A percentile compares a stretch with the other conserved stretches of the same genome.
phyloP scores from a whole-genome alignment of 129 eudicot genomes.

The Pulicaria dysenterica region DNA sequence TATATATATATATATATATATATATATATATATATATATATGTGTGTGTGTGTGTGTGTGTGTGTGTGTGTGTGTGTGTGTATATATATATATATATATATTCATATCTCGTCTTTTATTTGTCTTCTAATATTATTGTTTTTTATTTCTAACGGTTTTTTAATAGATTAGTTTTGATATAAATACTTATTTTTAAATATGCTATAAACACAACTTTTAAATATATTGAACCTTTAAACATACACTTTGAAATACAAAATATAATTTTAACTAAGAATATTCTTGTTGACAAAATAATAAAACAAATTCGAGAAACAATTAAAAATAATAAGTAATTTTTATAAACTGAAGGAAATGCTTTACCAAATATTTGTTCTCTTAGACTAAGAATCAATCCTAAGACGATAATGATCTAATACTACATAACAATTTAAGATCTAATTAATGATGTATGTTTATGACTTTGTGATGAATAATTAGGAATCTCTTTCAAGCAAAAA shows the following conservation, averaged over 20 bases:
- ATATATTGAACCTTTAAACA: background rate
- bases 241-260: background rate
- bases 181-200: background rate
- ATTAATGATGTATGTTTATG: background rate
- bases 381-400: no score
- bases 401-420: background rate
- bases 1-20: no score
- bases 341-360: background rate
- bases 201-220: background rate
- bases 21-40: no score
- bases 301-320: background rate
- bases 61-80: no score
- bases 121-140: background rate
- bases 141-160: background rate
- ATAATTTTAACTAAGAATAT: background rate
- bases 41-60: no score
- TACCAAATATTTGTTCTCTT: no score
- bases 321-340: background rate
- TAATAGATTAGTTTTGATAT: background rate
- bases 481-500: constrained; percentile 4
- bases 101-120: no score
- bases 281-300: background rate
- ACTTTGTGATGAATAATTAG: constrained; percentile 12
- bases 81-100: no score
- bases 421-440: constrained; percentile 4